phyloP scores from a whole-genome alignment of 1,284 basidiomycete genomes.

The Heterobasidion parviporum region DNA sequence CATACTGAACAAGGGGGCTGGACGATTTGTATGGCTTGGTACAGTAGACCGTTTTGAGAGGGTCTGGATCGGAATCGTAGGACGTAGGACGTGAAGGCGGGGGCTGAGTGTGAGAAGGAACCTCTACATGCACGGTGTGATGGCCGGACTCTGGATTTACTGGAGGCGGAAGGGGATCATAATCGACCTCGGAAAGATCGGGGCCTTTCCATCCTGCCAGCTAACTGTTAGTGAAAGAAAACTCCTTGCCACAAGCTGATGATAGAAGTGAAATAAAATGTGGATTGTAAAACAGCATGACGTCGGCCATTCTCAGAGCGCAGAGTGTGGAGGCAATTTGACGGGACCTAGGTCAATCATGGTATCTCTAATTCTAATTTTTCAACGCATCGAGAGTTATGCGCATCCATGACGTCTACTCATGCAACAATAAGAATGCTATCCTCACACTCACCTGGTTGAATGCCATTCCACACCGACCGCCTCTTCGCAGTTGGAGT shows the following conservation, averaged over 20 bases:
- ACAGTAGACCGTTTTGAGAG: constrained; percentile 60
- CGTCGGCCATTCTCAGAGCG: too few relatives aligned
- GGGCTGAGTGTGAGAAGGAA: constrained; percentile 8
- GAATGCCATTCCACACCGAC: not conserved
- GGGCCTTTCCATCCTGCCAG: constrained; percentile 4
- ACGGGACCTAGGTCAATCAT: too few relatives aligned
- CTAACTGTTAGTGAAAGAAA: too few relatives aligned
- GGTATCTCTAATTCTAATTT: too few relatives aligned
- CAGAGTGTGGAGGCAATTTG: too few relatives aligned
- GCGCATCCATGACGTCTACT: too few relatives aligned
- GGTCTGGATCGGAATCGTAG: constrained; percentile 58
- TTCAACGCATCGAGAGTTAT: too few relatives aligned
- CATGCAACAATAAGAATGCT: not conserved
- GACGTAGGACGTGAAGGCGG: constrained; percentile 31
- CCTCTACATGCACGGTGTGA: constrained; percentile 16
- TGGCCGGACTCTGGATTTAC: constrained; percentile 6
- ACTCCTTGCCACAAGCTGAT: too few relatives aligned
- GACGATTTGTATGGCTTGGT: constrained; percentile 39
- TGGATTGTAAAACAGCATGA: too few relatives aligned
- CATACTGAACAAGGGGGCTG: constrained; percentile 76
- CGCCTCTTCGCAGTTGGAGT: constrained; percentile 37
- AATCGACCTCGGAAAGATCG: not conserved
- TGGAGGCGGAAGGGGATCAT: not conserved
- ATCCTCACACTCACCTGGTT: constrained; percentile 4
- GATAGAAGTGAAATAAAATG: too few relatives aligned